Percentiles rank a stretch among this genome's conserved stretches.
These are phyloP conservation scores for Beauveria varroae DNA, from an alignment of 2,329 filamentous ascomycete genomes.

Conservation along the genomic window DNA sequence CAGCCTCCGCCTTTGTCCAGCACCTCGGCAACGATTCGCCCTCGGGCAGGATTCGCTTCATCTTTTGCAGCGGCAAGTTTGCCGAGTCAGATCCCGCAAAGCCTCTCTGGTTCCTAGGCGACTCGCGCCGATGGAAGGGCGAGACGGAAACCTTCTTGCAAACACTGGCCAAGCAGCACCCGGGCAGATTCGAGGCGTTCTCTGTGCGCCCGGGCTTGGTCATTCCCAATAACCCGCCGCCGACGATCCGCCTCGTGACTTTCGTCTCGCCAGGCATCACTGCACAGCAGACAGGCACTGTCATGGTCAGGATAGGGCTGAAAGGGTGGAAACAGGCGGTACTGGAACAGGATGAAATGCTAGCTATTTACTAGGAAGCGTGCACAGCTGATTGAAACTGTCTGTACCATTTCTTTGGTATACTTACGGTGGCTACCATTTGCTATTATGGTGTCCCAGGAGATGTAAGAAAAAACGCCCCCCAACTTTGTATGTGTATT, in stretches of 20 bases:
- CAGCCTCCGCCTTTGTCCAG: constrained; percentile 46
- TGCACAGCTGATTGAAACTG: too few species aligned
- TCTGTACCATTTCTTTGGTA: not conserved
- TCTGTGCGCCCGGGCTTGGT: constrained; percentile 30
- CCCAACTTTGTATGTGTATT: not conserved
- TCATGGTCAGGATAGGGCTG: constrained; percentile 28
- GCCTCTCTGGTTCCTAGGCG: constrained; percentile 27
- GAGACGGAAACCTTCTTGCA: constrained; percentile 32
- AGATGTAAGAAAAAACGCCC: too few species aligned
- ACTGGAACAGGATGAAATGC: constrained; percentile 24
- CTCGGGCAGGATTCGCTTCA: constrained; percentile 31
- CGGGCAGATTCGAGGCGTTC: constrained; percentile 27
- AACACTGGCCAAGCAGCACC: constrained; percentile 27
- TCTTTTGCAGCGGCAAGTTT: constrained; percentile 33
- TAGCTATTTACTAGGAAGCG: not conserved
- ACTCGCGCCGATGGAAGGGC: constrained; percentile 30
- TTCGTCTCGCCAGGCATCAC: constrained; percentile 25
- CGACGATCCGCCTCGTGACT: constrained; percentile 21
- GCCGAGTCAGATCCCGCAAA: constrained; percentile 28
- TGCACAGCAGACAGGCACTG: constrained; percentile 27
- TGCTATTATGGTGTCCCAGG: not conserved
- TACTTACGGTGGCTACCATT: not conserved
- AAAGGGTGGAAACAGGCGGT: constrained; percentile 29
- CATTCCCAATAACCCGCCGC: constrained; percentile 18
- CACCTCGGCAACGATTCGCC: constrained; percentile 24